Base-by-base conservation (phyloP, 2,329 filamentous ascomycete genomes). In the Daldinia sp. region DNA sequence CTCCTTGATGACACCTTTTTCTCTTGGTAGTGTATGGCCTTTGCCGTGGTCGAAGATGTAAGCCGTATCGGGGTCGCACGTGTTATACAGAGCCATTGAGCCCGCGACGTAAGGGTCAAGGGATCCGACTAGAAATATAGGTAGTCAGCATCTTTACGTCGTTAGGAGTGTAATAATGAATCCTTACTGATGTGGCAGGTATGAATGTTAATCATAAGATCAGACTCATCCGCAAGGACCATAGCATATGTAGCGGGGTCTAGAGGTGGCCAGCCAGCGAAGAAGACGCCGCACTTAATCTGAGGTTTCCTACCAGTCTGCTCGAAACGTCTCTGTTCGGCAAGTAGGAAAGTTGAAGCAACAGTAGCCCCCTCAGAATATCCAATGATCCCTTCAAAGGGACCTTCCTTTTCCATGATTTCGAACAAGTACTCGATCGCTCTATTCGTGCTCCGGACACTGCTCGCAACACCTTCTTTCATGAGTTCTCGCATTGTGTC, bases 21-120 rank as follows among this genome's bases (percentile, higher is more conserved):
- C 83, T 63, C 85, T 77, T 0, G 87, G 87, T 3, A 89, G 76
- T 0, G 85, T 88, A 70, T 90, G 87, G 0, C 87, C 87, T 69
- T 88, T 88, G 3, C 85, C 87, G 64, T 88, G 86, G 67, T 90
- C 87, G 63, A 89, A 89, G n/a, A 89, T 78, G 30, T 81, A 79
- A 0, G 86, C 86, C 1, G 77, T 82, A 59, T 89, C 86, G 0
- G 81, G 81, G 47, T 88, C 83, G 66, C 86, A 90, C 21, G 87
- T 80, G 66, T 87, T 86, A 75, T 84, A 88, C 3, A 89, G 78
- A 0, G 86, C 85, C 77, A 88, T 81, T 2, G 84, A 84, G 0
- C 87, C 86, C 30, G 86, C 79, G 1, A 88, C 79, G 67, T 88
- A 89, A 0, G 86, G 87, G 67, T 89, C 87, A 60, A 80, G 74